Evolutionary conservation across 768 basidiomycete genomes (phyloP).

Genomic region (Guyanaporus albipodus): DNA sequence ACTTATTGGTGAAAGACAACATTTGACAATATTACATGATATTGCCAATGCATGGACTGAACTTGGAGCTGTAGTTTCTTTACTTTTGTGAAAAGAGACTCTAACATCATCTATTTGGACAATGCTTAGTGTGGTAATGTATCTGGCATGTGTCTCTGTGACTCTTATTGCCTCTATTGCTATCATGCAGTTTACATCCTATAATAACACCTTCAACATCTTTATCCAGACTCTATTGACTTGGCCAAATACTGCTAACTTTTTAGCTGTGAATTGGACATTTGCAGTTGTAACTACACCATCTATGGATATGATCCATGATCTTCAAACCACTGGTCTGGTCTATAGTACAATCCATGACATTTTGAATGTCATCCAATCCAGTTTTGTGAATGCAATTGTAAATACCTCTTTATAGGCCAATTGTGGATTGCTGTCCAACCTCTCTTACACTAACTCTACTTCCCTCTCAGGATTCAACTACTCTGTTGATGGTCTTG

Average conservation of each 20-base stretch:
- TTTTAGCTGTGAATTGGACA: conserved; percentile 1
- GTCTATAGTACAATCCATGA: conserved; percentile 14
- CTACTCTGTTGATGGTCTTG: neutral
- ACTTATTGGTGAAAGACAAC: conserved; percentile 1
- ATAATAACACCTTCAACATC: neutral
- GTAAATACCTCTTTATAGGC: conserved; percentile 11
- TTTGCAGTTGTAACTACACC: neutral
- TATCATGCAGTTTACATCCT: conserved; percentile 18
- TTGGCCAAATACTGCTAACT: conserved; percentile 7
- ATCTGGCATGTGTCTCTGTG: conserved; percentile 15
- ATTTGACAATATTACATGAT: conserved; percentile 20
- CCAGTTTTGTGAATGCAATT: neutral
- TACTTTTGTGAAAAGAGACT: conserved; percentile 11
- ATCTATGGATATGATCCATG: neutral
- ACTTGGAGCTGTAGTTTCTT: conserved; percentile 15
- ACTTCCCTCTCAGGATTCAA: neutral
- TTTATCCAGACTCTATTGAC: neutral
- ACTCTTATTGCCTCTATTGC: conserved; percentile 21
- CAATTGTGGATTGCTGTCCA: conserved; percentile 9
- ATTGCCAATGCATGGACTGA: conserved; percentile 18
- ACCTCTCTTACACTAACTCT: neutral
- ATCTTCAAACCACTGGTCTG: conserved; percentile 4
- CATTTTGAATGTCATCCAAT: neutral
- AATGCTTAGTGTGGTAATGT: conserved; percentile 10
- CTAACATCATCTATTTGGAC: conserved; percentile 9